These are phyloP conservation scores for Saccharomyces jurei DNA, from an alignment of 805 yeast genomes.

Conservation along the genomic window DNA sequence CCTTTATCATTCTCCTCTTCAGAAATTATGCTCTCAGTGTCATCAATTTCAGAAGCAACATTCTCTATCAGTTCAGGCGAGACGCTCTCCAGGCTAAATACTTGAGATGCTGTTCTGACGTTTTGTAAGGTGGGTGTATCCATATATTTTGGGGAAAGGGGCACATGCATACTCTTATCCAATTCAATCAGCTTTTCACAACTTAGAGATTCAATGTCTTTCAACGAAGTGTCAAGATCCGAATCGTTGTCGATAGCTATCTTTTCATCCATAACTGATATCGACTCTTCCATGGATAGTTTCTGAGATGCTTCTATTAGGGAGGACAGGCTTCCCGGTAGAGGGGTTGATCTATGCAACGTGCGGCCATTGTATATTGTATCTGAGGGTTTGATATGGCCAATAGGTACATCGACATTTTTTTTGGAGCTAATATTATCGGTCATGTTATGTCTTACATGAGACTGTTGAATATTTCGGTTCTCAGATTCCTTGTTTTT, in stretches of 20 bases:
- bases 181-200: conserved; percentile 21
- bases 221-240: conserved; percentile 9
- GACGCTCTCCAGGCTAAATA: not conserved
- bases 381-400: not conserved
- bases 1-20: conserved; percentile 1
- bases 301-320: conserved; percentile 1
- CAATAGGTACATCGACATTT: not conserved
- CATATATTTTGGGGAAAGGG: conserved; percentile 11
- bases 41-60: conserved; percentile 2
- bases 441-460: not conserved
- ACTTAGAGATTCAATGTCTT: conserved; percentile 19
- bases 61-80: not conserved
- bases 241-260: not conserved
- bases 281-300: not conserved
- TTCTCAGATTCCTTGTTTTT: not conserved
- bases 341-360: conserved; percentile 18
- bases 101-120: conserved; percentile 13
- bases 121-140: conserved; percentile 4
- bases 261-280: not conserved
- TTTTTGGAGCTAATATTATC: not conserved
- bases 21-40: conserved; percentile 16
- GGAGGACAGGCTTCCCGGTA: conserved; percentile 10
- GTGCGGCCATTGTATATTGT: not conserved
- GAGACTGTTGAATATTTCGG: not conserved
- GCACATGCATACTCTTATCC: conserved; percentile 18